Evolutionary conservation across 2,329 filamentous ascomycete species (phyloP).

Genomic region (Penicillium sp.): DNA sequence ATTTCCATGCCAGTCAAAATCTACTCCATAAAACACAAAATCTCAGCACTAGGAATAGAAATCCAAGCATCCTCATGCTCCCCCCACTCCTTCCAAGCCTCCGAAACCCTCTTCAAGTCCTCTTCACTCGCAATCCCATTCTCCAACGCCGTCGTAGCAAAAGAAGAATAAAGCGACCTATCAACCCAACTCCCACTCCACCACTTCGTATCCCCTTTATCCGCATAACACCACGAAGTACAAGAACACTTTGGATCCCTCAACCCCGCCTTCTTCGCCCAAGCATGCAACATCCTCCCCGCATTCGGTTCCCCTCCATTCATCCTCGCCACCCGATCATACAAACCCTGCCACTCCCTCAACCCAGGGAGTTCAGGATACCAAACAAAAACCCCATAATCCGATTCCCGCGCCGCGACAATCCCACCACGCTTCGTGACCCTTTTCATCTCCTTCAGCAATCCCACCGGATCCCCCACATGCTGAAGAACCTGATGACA

Average conservation of each 20-base stretch:
- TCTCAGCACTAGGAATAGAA: slow-evolving; percentile 29
- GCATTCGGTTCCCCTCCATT: slow-evolving; percentile 32
- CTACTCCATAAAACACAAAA: slow-evolving; percentile 47
- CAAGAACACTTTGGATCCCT: slow-evolving; percentile 19
- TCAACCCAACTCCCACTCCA: slow-evolving; percentile 30
- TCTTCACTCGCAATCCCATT: slow-evolving; percentile 25
- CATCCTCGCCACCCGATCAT: slow-evolving; percentile 24
- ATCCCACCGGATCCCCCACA: slow-evolving; percentile 48
- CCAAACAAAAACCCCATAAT: slow-evolving; percentile 28
- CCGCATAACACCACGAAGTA: slow-evolving; percentile 29
- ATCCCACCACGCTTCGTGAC: slow-evolving; percentile 53
- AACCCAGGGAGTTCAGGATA: slow-evolving; percentile 28
- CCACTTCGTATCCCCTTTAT: slow-evolving; percentile 24
- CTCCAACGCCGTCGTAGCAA: slow-evolving; percentile 26
- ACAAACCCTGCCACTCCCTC: slow-evolving; percentile 23
- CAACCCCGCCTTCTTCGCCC: slow-evolving; percentile 28
- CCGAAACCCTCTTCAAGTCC: slow-evolving; percentile 28
- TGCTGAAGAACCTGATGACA: slow-evolving; percentile 58
- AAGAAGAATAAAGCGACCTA: slow-evolving; percentile 22
- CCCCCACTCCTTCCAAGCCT: slow-evolving; percentile 31
- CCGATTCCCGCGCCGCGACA: slow-evolving; percentile 45
- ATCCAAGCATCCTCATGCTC: slow-evolving; percentile 32
- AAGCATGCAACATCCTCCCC: slow-evolving; percentile 25
- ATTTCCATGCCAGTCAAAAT: neutral
- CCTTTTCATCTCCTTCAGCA: slow-evolving; percentile 52